Percentiles rank a stretch among this genome's conserved stretches.
Conservation (phyloP, 441 rosid species). For the Jatropha multifida region DNA sequence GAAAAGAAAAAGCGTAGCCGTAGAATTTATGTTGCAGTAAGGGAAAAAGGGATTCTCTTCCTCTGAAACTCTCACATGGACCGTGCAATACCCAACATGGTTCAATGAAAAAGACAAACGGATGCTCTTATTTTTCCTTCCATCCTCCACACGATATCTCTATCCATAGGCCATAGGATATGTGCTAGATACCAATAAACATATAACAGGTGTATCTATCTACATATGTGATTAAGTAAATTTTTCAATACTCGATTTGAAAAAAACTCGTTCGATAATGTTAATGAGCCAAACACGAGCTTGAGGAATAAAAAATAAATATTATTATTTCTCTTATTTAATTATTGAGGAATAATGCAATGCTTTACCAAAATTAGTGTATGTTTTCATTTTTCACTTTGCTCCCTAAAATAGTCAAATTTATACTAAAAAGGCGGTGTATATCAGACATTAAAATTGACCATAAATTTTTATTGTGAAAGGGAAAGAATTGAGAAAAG, state of each 20-base stretch:
- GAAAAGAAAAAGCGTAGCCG: background rate
- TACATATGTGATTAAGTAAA: no score
- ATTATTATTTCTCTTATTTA: no score
- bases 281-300: no score
- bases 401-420: background rate
- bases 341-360: background rate
- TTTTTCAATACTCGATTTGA: no score
- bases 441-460: background rate
- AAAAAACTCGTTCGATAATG: no score
- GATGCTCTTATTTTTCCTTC: no score
- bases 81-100: background rate
- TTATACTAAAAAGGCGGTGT: background rate
- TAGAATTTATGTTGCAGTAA: background rate
- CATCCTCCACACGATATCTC: no score
- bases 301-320: no score
- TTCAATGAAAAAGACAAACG: background rate
- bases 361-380: background rate
- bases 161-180: no score
- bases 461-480: background rate
- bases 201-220: no score
- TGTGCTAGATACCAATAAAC: no score
- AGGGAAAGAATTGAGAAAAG: background rate
- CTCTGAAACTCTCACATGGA: background rate
- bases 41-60: background rate
- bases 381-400: background rate